These are phyloP conservation scores for Cryphonectria carpinicola DNA, from an alignment of 2,329 filamentous ascomycete genomes.

Conservation along the genomic window DNA sequence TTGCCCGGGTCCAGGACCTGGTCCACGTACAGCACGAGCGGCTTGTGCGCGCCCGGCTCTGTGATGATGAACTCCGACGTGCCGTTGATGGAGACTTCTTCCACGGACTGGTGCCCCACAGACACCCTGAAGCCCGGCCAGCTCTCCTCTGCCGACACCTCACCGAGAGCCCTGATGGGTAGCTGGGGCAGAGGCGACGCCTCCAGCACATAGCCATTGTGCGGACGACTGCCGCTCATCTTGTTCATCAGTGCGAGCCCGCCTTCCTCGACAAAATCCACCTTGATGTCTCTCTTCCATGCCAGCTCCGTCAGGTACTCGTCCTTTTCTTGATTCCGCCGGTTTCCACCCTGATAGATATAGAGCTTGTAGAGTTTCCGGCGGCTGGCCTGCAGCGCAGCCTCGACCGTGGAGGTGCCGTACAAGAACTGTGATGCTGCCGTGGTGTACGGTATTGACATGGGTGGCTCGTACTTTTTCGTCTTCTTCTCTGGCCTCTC, in stretches of 20 bases:
- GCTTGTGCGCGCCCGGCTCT: conserved; percentile 56
- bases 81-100: conserved; percentile 78
- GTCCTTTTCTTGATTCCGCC: conserved; percentile 48
- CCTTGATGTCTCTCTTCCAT: conserved; percentile 51
- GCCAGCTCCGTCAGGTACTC: conserved; percentile 51
- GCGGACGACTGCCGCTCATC: conserved; percentile 79
- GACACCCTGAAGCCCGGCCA: conserved; percentile 60
- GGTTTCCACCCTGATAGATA: conserved; percentile 65
- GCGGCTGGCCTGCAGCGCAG: conserved; percentile 68
- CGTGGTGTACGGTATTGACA: conserved; percentile 65
- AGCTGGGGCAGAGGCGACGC: conserved; percentile 78
- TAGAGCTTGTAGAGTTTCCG: conserved; percentile 86
- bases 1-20: conserved; percentile 86
- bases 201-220: conserved; percentile 90
- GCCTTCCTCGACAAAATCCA: conserved; percentile 61
- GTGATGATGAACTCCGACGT: conserved; percentile 53
- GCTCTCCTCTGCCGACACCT: conserved; percentile 48
- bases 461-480: conserved; percentile 24
- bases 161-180: conserved; percentile 64
- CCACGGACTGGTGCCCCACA: conserved; percentile 69
- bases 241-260: conserved; percentile 77
- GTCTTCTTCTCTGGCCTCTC: conserved; percentile 24
- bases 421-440: conserved; percentile 92
- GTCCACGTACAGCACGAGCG: conserved; percentile 75
- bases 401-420: conserved; percentile 78